Evolutionary conservation across 2,329 filamentous ascomycete genomes (phyloP), one percentile per base, ranked within the genome.

Genomic region (Fusarium zealandicum): DNA sequence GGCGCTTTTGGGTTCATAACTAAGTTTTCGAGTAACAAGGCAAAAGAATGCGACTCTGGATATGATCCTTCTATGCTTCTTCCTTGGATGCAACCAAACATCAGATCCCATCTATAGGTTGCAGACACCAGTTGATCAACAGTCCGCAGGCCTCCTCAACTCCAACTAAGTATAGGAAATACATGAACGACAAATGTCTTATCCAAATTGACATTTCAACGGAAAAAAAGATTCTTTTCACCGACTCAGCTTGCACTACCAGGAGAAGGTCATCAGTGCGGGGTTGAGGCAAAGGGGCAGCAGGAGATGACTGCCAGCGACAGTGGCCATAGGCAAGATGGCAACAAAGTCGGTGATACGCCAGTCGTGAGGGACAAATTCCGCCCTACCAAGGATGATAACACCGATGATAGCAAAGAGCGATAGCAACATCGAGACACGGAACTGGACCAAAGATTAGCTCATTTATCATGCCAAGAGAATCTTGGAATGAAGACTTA

Each of bases 261-360:
- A 92, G 9, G 87, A 89, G 72, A 92, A 91, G 0, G 86, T 89
- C 88, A 91, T 91, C 65, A 92, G 77, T 16, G 88, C 88, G n/a
- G 89, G 89, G 72, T 92, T 92, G 41, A 93, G 76, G 4, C 84
- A 89, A 53, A 92, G 79, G 1, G 90, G 90, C 57, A 92, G 72
- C 42, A 92, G 74, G 51, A 92, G 80, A 73, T 92, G 89, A 51
- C 84, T 88, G 1, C 77, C 80, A 1, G 85, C 78, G n/a, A 92
- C 84, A 0, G 86, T 88, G 1, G 85, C 82, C 84, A 93, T 87
- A 46, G 90, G 90, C 42, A 91, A 76, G 61, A 92, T 90, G 37
- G 90, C 89, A 27, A 90, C 87, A 61, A 90, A 89, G 73, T 90
- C 85, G 39, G 77, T 86, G 66, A 90, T 89, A 48, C 77, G 78